Percentiles rank a stretch among this genome's conserved stretches.
phyloP scores from a whole-genome alignment of 148 eudicot genomes.

The Camellia lanceoleosa region DNA sequence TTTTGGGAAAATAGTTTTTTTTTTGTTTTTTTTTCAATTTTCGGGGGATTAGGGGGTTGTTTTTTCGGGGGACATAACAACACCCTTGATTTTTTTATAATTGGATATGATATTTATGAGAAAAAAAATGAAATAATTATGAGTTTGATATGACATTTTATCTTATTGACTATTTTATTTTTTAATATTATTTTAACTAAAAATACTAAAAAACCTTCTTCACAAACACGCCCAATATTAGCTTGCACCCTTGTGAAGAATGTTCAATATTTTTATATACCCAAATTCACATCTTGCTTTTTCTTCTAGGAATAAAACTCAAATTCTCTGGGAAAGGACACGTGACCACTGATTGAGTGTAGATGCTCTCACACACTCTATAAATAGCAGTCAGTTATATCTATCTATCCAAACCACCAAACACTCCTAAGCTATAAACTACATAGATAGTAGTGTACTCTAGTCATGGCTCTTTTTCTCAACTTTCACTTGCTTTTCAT shows the following conservation, averaged over 20 bases:
- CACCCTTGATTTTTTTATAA: no score
- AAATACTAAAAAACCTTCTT: no score
- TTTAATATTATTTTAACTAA: no score
- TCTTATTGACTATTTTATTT: not conserved
- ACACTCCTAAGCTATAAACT: not conserved
- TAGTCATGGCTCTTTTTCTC: conserved; percentile 17
- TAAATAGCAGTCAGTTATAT: not conserved
- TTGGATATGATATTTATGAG: no score
- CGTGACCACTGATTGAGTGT: not conserved
- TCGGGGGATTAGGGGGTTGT: no score
- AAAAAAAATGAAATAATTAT: no score
- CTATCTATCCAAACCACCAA: not conserved
- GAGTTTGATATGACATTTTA: no score
- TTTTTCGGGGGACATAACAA: no score
- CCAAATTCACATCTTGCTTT: not conserved
- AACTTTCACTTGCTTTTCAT: not conserved
- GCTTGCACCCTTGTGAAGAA: not conserved
- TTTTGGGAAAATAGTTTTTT: no score
- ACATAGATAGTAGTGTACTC: no score
- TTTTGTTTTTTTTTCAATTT: no score
- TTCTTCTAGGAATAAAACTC: not conserved
- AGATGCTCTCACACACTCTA: conserved; percentile 5
- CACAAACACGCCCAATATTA: no score
- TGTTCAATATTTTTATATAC: not conserved
- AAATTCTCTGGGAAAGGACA: not conserved